phyloP scores from a whole-genome alignment of 345 rosid species.

The Citrus sinensis region DVS_A1.0 CM039165.1:29442501-29443000 shows the following conservation, averaged over 20 bases:
- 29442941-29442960: slow-evolving; percentile 79
- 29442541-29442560: slow-evolving; percentile 80
- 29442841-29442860: slow-evolving; percentile 98
- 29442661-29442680: slow-evolving; percentile 97
- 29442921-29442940: slow-evolving; percentile 72
- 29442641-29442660: slow-evolving; percentile 96
- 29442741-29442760: slow-evolving; percentile 66
- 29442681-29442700: slow-evolving; percentile 86
- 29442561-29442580: slow-evolving; percentile 86
- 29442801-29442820: neutral
- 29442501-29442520: slow-evolving; percentile 92
- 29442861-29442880: slow-evolving; percentile 91
- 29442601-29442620: slow-evolving; percentile 91
- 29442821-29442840: neutral
- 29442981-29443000: slow-evolving; percentile 80
- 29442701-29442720: slow-evolving; percentile 65
- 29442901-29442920: slow-evolving; percentile 83
- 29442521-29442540: slow-evolving; percentile 96
- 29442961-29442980: slow-evolving; percentile 92
- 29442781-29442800: neutral
- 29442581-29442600: slow-evolving; percentile 92
- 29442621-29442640: slow-evolving; percentile 84
- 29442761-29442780: slow-evolving; percentile 16
- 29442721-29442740: slow-evolving; percentile 92
- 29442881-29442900: slow-evolving; percentile 79